Base-by-base conservation (phyloP, 306 rosid species). In the Vicia villosa region DNA sequence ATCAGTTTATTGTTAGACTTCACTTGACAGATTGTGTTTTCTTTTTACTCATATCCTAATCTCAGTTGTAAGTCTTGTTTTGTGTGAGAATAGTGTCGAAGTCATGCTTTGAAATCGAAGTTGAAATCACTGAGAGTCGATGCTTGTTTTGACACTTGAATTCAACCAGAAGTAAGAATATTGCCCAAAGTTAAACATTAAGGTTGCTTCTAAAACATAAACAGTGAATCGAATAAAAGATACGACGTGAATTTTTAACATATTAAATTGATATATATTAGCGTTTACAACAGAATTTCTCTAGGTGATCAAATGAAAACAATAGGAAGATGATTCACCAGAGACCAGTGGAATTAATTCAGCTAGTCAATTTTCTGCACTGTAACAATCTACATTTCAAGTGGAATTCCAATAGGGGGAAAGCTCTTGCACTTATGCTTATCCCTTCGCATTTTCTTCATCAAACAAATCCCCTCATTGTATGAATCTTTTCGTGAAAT, bases 251-350 rank as follows among this genome's bases (percentile, higher is more conserved):
- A 63, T 32, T 74, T 57, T 69, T 21, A 64, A 28, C 7, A 11
- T 55, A 52, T 47, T 64, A 26, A 46, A 74, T 69, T 14, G 12
- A 41, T 14, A 51, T 68, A 55, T 28, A 67, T 14, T 37, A 69
- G 54, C 40, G 57, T 80, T 64, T 63, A 52, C 63, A 66, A 40
- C 64, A 16, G 19, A 60, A 40, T 50, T 61, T 61, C 49, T 60
- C 57, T 42, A 19, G 11, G 57, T 40, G 64, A 60, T 49, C 56
- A 40, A 46, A 36, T 63, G 22, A 57, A 45, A 40, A 52, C 71
- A 54, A 54, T 38, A 34, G 4, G 7, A 26, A 14, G 21, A 54
- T 19, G 12, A 55, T 56, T 54, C 20, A 40, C 45, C 40, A 57
- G 32, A 67, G 61, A 51, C 47, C 32, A n/a, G 13, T 62, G 76